These are phyloP conservation scores for Rhododendron henanense DNA, from an alignment of 148 eudicot genomes.

Conservation along the genomic window DNA sequence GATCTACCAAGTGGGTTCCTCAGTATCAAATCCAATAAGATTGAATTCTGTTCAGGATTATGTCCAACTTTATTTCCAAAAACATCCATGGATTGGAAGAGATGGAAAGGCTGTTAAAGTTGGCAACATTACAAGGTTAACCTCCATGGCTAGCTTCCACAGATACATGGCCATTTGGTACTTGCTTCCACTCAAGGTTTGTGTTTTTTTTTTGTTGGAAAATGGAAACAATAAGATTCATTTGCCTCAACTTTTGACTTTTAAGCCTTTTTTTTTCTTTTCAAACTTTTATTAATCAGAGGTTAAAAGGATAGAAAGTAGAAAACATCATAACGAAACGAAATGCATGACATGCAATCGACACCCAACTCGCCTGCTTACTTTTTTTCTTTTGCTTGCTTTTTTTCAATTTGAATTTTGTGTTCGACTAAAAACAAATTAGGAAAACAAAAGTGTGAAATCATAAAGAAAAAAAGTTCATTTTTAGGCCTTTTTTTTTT, in stretches of 20 bases:
- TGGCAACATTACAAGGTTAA: slow-evolving; percentile 27
- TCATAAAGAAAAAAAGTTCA: too few relatives aligned
- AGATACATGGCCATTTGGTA: slow-evolving; percentile 46
- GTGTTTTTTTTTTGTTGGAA: background rate
- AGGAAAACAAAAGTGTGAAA: too few relatives aligned
- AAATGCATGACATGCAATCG: too few relatives aligned
- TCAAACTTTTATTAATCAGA: too few relatives aligned
- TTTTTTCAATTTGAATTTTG: too few relatives aligned
- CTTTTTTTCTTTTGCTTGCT: too few relatives aligned
- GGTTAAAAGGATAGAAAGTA: too few relatives aligned
- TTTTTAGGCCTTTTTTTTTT: too few relatives aligned
- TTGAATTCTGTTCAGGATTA: slow-evolving; percentile 19
- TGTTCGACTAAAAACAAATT: background rate
- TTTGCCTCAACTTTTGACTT: background rate
- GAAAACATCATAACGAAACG: too few relatives aligned
- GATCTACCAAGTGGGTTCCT: slow-evolving; percentile 53
- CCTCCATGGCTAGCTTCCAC: slow-evolving; percentile 47
- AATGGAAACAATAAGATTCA: background rate
- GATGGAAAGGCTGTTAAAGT: slow-evolving; percentile 54
- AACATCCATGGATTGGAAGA: slow-evolving; percentile 45
- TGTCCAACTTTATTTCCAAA: slow-evolving; percentile 32
- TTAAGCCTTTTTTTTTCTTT: background rate
- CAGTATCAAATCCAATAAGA: slow-evolving; percentile 36
- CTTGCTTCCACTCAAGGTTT: slow-evolving; percentile 55
- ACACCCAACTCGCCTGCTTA: too few relatives aligned